Base-by-base conservation (phyloP, 1,284 basidiomycete species). In the Phenoliferia sp. region DNA sequence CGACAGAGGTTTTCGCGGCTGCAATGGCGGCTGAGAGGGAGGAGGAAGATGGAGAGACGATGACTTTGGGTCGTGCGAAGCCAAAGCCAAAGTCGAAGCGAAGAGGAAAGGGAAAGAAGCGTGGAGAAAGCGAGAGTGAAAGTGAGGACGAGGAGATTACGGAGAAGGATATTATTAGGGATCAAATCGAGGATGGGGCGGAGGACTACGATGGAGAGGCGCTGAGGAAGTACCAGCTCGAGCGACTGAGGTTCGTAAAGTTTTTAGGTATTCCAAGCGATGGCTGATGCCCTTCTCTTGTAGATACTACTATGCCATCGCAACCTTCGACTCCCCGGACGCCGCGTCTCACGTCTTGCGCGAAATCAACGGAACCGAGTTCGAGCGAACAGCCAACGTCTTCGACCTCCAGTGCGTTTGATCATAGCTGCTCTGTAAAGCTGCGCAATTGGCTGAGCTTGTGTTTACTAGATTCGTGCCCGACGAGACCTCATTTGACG, bases 241-340 rank as follows among this genome's bases (percentile, higher is more conserved):
- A 98, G 78, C 84, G 96, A 56, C 80, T 99, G 74, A 84, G 94
- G 89, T 93, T 77, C 70, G 87, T 80, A 26, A 17, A 22, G 4
- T n/a, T 58, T 33, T 7, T 10, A 3, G 9, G 4, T 16, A 4
- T 28, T 9, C 12, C 0, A 9, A 28, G 9, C 44, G 0, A 1
- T 3, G 1, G 22, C 64, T 68, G 31, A 62, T 48, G 0, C 7
- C 7, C 0, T 31, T 2, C 48, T 52, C 62, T 67, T 52, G 34
- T 76, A 94, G 92, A 68, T 99, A 98, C 80, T 97, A 93, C 79
- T 99, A 99, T 80, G 96, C 96, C 9, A 86, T 99, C 58, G 88
- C 94, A 0, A 91, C 91, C 58, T 98, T 94, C 78, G 90, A 95
- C 76, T 86, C 87, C 10, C 82, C 86, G 6, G 84, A 87, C 36